These are phyloP conservation scores for Aspergillus sp. DNA, from an alignment of 2,329 filamentous ascomycete species.

Conservation along the genomic window DNA sequence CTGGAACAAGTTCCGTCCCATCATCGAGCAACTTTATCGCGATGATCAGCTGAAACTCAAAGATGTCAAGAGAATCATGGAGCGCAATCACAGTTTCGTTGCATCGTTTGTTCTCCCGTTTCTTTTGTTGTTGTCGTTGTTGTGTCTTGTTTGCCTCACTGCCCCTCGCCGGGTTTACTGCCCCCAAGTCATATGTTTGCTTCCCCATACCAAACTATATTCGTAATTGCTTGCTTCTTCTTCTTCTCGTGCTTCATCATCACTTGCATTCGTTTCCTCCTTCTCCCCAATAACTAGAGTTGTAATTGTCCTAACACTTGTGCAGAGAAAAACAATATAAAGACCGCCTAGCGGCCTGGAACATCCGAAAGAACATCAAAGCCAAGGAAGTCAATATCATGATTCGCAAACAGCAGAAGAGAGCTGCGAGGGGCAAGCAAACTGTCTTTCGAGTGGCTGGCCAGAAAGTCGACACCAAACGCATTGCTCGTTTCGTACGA, in stretches of 20 bases:
- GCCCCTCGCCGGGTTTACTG: slow-evolving; percentile 1
- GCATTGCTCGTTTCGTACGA: slow-evolving; percentile 35
- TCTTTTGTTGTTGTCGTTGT: slow-evolving; percentile 4
- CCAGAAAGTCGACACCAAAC: slow-evolving; percentile 34
- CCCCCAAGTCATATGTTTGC: background rate
- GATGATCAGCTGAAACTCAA: slow-evolving; percentile 35
- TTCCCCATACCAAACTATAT: slow-evolving; percentile 1
- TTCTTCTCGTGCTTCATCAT: background rate
- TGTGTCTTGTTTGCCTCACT: slow-evolving; percentile 9
- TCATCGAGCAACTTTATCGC: slow-evolving; percentile 37
- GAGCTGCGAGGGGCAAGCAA: slow-evolving; percentile 37
- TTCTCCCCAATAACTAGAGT: background rate
- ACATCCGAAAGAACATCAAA: slow-evolving; percentile 40
- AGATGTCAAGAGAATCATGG: slow-evolving; percentile 40
- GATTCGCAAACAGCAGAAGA: slow-evolving; percentile 39
- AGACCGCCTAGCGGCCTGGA: slow-evolving; percentile 38
- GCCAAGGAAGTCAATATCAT: slow-evolving; percentile 38
- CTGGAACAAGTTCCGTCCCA: slow-evolving; percentile 36
- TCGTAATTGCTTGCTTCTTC: background rate
- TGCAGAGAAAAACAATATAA: slow-evolving; percentile 41
- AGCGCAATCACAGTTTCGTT: slow-evolving; percentile 35
- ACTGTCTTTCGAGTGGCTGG: slow-evolving; percentile 37
- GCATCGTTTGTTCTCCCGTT: slow-evolving; percentile 30
- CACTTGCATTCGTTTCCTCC: background rate
- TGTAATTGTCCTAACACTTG: slow-evolving; percentile 1